Conservation (phyloP, 768 basidiomycete genomes). For the Rhodosporidiobolus sp. region DNA sequence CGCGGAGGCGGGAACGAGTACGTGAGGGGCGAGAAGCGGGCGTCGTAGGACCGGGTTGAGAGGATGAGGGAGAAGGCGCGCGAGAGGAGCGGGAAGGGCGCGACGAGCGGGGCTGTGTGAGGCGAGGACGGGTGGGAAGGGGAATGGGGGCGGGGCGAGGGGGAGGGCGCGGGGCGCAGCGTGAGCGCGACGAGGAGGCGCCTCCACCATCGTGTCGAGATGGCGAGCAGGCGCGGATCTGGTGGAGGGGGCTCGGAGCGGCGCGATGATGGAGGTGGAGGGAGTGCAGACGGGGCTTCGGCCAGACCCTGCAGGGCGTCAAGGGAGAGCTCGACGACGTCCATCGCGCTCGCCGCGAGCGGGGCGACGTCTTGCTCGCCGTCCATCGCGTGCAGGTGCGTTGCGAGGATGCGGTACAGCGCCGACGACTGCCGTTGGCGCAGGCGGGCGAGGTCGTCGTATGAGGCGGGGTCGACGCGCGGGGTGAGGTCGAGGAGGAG, state of each 20-base stretch:
- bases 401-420: constrained; percentile 27
- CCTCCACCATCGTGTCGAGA: constrained; percentile 15
- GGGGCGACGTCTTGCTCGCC: background rate
- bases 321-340: constrained; percentile 16
- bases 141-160: background rate
- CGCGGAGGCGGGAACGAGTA: background rate
- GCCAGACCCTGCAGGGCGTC: background rate
- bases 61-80: background rate
- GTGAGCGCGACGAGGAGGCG: constrained; percentile 14
- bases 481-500: constrained; percentile 19
- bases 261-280: background rate
- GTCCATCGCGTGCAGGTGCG: background rate
- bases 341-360: background rate
- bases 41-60: background rate
- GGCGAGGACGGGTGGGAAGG: background rate
- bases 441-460: background rate
- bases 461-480: background rate
- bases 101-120: background rate
- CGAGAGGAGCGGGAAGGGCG: background rate
- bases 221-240: constrained; percentile 17
- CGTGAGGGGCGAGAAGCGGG: background rate
- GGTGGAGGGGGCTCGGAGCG: background rate
- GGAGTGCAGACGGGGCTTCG: background rate
- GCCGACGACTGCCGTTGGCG: constrained; percentile 27
- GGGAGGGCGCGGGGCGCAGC: background rate